Evolutionary conservation across 2,329 filamentous ascomycete species (phyloP).

Genomic region (Neodidymelliopsis sp.): DNA sequence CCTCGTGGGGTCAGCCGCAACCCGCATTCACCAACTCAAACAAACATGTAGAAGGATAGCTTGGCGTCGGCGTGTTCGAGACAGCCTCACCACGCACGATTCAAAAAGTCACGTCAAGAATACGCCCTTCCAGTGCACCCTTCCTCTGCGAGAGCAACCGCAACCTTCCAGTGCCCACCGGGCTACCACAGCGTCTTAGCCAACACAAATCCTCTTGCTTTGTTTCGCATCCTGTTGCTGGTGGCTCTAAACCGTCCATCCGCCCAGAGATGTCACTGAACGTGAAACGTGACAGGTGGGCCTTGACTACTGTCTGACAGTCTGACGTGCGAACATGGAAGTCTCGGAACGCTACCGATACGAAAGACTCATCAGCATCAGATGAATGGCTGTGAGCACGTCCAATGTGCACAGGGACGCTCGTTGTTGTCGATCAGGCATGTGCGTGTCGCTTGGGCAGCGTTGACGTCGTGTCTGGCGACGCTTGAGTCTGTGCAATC

Average conservation of each 20-base stretch:
- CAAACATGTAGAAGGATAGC: constrained; percentile 3
- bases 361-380: not conserved
- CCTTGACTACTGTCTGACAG: constrained; percentile 19
- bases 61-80: constrained; percentile 7
- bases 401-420: not conserved
- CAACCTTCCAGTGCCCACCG: not conserved
- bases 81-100: not conserved
- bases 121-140: not conserved
- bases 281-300: constrained; percentile 33
- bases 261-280: constrained; percentile 18
- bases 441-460: constrained; percentile 3
- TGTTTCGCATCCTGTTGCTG: not conserved
- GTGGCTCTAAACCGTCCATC: not conserved
- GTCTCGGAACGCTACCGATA: constrained; percentile 6
- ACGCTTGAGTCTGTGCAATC: constrained; percentile 4
- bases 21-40: constrained; percentile 22
- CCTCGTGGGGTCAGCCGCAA: constrained; percentile 42
- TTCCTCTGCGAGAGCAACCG: not conserved
- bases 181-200: not conserved
- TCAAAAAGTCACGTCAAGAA: not conserved
- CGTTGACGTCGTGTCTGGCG: constrained; percentile 7
- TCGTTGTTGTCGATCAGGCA: constrained; percentile 3
- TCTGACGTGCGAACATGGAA: constrained; percentile 6
- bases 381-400: not conserved
- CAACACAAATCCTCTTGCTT: not conserved